phyloP scores from a whole-genome alignment of 176 grass and related monocot genomes.

The Musa schizocarpa region DNA sequence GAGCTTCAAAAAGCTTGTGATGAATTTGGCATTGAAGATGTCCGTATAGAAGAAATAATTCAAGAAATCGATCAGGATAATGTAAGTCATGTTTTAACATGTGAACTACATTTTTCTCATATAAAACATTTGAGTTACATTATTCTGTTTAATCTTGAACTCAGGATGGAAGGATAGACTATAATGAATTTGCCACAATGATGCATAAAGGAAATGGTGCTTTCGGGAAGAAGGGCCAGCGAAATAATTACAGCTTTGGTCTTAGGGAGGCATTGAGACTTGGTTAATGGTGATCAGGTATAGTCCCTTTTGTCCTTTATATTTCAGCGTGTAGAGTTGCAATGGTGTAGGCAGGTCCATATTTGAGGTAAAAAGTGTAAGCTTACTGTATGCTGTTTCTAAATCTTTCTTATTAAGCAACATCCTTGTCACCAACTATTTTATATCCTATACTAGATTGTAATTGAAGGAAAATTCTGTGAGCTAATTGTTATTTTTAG shows the following conservation, averaged over 20 bases:
- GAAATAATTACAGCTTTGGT: slow-evolving; percentile 54
- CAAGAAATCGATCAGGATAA: slow-evolving; percentile 92
- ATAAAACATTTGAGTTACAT: background rate
- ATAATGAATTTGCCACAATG: slow-evolving; percentile 90
- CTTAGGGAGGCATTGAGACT: slow-evolving; percentile 90
- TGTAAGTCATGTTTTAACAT: slow-evolving; percentile 30
- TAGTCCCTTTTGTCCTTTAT: background rate
- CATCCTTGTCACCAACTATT: too few relatives aligned
- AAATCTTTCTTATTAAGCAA: too few relatives aligned
- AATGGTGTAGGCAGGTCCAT: too few relatives aligned
- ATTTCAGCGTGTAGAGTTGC: background rate
- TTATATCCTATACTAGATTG: too few relatives aligned
- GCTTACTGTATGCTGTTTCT: too few relatives aligned
- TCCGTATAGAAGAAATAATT: slow-evolving; percentile 77
- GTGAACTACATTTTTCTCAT: background rate
- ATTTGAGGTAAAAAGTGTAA: too few relatives aligned
- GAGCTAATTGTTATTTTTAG: too few relatives aligned
- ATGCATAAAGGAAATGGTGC: slow-evolving; percentile 94
- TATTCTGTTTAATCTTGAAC: slow-evolving; percentile 22
- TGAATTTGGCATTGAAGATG: slow-evolving; percentile 79
- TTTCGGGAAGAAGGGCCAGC: slow-evolving; percentile 53
- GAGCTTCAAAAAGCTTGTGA: slow-evolving; percentile 92
- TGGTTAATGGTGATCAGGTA: slow-evolving; percentile 36
- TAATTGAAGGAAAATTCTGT: too few relatives aligned
- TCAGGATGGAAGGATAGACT: slow-evolving; percentile 94